phyloP scores from a whole-genome alignment of 2,329 filamentous ascomycete genomes.

The Fusarium bactridioides region DNA sequence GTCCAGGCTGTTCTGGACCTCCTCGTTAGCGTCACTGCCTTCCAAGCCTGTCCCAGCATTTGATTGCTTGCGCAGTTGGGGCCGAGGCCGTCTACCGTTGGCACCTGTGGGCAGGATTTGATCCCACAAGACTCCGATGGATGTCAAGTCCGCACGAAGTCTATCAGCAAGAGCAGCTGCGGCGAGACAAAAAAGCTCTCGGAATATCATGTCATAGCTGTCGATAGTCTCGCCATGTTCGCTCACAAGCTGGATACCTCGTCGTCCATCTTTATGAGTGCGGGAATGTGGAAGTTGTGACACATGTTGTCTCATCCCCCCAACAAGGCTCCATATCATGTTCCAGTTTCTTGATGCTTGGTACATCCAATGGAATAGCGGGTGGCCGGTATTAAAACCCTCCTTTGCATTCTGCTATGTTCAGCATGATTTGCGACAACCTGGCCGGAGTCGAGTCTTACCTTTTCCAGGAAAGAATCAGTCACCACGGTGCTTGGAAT shows the following conservation, averaged over 20 bases:
- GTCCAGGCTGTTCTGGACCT: constrained; percentile 42
- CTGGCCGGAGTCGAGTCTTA: constrained; percentile 40
- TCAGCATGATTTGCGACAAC: constrained; percentile 15
- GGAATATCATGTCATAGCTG: constrained; percentile 79
- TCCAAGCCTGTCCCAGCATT: constrained; percentile 19
- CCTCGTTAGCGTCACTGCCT: constrained; percentile 12
- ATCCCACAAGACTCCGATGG: constrained; percentile 76
- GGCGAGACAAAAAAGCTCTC: constrained; percentile 83
- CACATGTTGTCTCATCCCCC: constrained; percentile 77
- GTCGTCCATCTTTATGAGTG: constrained; percentile 33
- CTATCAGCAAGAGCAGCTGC: constrained; percentile 76
- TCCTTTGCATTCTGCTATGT: constrained; percentile 63
- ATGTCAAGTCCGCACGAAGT: constrained; percentile 68
- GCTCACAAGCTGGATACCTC: constrained; percentile 55
- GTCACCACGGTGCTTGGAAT: constrained; percentile 81
- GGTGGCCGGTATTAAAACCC: constrained; percentile 77
- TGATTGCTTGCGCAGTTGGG: constrained; percentile 27
- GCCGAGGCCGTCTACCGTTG: constrained; percentile 32
- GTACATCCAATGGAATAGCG: constrained; percentile 88
- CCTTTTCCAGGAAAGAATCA: constrained; percentile 74
- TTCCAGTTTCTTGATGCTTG: constrained; percentile 81
- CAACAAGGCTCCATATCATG: constrained; percentile 71
- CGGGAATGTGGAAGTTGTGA: constrained; percentile 52
- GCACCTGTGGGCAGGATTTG: constrained; percentile 74
- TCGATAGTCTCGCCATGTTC: constrained; percentile 66